Evolutionary conservation across 306 rosid genomes (phyloP).

Genomic region (Argentina anserina): DNA sequence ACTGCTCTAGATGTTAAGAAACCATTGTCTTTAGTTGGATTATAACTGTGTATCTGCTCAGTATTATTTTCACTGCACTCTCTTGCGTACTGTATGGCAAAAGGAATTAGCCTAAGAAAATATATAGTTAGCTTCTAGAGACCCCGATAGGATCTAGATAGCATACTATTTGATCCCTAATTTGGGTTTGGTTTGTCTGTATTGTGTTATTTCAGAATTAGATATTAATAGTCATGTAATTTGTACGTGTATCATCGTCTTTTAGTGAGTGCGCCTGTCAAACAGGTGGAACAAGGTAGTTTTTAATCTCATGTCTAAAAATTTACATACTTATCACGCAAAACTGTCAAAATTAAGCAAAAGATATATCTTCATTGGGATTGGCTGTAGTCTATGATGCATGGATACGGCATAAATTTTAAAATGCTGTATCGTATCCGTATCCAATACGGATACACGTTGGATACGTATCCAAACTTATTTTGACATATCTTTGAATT

Average conservation of each 20-base stretch:
- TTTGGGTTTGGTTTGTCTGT: not conserved
- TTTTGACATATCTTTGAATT: too few relatives aligned
- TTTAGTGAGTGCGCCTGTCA: not conserved
- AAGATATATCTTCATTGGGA: not conserved
- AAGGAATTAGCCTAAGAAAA: not conserved
- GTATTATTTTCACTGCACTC: not conserved
- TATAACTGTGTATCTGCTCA: not conserved
- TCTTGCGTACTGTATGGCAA: not conserved
- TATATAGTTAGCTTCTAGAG: not conserved
- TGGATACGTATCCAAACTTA: too few relatives aligned
- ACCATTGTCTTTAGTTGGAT: not conserved
- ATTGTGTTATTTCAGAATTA: not conserved
- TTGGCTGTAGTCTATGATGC: too few relatives aligned
- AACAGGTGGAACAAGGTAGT: not conserved
- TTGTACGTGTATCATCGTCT: not conserved
- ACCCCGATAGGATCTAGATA: not conserved
- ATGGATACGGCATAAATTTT: too few relatives aligned
- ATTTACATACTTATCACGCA: not conserved
- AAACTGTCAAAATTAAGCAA: not conserved
- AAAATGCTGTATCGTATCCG: too few relatives aligned
- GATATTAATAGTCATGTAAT: not conserved
- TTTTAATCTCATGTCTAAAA: not conserved
- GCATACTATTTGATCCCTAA: not conserved
- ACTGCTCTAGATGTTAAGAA: not conserved
- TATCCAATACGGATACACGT: too few relatives aligned